These are phyloP conservation scores for Candida ipomoeae DNA, from an alignment of 805 yeast species.

Conservation along the genomic window DNA sequence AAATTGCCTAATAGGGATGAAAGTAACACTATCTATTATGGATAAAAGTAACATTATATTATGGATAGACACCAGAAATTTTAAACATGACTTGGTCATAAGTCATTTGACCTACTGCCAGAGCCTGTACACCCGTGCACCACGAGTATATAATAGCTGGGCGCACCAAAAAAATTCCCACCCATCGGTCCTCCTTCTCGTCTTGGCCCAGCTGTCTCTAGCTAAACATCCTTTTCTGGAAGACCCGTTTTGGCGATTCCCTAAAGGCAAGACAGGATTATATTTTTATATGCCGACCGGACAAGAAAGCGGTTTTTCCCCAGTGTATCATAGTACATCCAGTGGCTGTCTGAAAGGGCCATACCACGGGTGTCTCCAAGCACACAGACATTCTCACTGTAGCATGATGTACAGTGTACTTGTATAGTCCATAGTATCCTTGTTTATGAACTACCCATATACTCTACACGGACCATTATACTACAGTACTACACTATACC, in stretches of 20 bases:
- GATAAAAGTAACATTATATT: no score
- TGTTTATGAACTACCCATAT: no score
- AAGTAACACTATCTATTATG: no score
- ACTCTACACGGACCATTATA: no score
- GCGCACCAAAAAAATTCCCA: not conserved
- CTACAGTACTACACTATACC: no score
- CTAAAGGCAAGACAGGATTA: constrained; percentile 29
- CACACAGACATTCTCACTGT: constrained; percentile 34
- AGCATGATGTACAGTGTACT: no score
- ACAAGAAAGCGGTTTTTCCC: constrained; percentile 22
- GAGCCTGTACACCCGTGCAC: constrained; percentile 11
- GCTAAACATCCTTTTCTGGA: constrained; percentile 28
- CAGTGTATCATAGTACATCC: constrained; percentile 50
- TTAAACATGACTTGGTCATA: no score
- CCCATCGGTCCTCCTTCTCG: constrained; percentile 7
- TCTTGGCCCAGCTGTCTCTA: constrained; percentile 15
- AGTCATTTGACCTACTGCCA: no score
- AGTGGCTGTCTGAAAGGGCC: constrained; percentile 19
- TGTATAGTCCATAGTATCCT: no score
- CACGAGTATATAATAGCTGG: not conserved
- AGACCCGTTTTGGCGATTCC: constrained; percentile 42
- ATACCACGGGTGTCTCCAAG: constrained; percentile 48
- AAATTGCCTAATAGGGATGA: no score
- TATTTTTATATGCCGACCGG: constrained; percentile 13
- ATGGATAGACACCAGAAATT: no score